Percentiles rank a stretch among this genome's conserved stretches.
Evolutionary conservation across 1,139 yeast species (phyloP).

Genomic region (Petasospora rhodanensis): DNA sequence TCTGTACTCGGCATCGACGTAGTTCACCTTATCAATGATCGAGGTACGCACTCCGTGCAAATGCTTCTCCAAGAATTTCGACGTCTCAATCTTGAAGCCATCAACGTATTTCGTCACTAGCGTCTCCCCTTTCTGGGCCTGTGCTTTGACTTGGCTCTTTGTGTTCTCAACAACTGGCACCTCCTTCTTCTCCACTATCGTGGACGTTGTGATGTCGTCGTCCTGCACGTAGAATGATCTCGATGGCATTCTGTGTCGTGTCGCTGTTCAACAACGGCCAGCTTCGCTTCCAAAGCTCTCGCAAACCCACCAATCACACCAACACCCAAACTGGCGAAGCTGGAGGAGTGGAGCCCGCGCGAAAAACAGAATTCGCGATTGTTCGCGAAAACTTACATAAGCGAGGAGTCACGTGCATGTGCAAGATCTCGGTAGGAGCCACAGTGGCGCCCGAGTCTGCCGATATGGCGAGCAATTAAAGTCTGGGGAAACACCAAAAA

Average conservation of each 20-base stretch:
- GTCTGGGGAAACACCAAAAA: too few species aligned
- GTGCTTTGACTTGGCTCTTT: constrained; percentile 5
- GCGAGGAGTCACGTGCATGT: too few species aligned
- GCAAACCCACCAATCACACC: background rate
- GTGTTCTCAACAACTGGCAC: constrained; percentile 4
- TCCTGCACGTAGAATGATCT: constrained; percentile 24
- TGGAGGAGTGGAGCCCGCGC: too few species aligned
- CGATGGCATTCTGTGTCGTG: constrained; percentile 13
- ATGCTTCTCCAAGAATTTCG: constrained; percentile 21
- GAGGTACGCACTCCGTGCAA: constrained; percentile 15
- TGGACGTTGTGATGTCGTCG: constrained; percentile 17
- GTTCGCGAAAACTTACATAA: too few species aligned
- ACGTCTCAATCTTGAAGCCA: constrained; percentile 24
- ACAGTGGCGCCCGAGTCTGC: too few species aligned
- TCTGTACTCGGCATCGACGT: constrained; percentile 21
- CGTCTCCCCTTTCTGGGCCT: constrained; percentile 8
- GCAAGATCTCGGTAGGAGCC: too few species aligned
- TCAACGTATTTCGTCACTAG: constrained; percentile 19
- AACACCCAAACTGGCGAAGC: background rate
- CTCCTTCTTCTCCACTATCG: constrained; percentile 8
- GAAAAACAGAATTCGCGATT: too few species aligned
- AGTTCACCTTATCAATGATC: constrained; percentile 16
- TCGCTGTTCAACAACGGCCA: constrained; percentile 8
- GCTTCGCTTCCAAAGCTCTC: too few species aligned
- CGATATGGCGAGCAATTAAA: too few species aligned